phyloP scores from a whole-genome alignment of 257 asterid genomes.

The Solanum bukasovii region DNA sequence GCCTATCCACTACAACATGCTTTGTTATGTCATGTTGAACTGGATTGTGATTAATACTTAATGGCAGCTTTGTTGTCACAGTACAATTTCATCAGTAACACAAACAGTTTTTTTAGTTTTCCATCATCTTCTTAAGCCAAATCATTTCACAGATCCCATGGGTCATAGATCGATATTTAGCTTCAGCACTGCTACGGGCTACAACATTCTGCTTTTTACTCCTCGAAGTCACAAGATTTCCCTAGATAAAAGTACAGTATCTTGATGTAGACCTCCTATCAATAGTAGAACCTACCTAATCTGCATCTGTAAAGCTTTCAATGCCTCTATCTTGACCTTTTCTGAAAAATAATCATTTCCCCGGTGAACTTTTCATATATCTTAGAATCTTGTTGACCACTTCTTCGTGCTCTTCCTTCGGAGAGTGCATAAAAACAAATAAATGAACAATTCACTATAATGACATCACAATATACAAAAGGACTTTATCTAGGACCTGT shows the following conservation, averaged over 20 bases:
- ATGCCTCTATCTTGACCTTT: not conserved
- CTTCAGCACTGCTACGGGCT: not conserved
- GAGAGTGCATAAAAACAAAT: not conserved
- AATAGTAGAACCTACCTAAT: not conserved
- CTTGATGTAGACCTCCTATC: not conserved
- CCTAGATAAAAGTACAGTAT: not conserved
- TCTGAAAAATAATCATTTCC: not conserved
- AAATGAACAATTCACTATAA: not conserved
- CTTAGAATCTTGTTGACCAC: not conserved
- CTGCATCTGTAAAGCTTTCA: not conserved
- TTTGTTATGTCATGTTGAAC: not conserved
- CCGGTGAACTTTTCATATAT: not conserved
- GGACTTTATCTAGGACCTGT: not conserved
- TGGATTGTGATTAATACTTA: not conserved
- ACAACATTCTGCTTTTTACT: not conserved
- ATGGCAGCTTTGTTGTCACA: not conserved
- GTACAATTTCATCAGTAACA: not conserved
- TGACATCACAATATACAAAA: not conserved
- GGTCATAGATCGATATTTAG: not conserved
- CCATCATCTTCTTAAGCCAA: not conserved
- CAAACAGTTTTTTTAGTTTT: not conserved
- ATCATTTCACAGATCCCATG: not conserved
- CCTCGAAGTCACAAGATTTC: not conserved
- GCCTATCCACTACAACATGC: not conserved
- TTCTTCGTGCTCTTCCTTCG: not conserved